Evolutionary conservation across 306 rosid genomes (phyloP).

Genomic region (Quercus robur): DNA sequence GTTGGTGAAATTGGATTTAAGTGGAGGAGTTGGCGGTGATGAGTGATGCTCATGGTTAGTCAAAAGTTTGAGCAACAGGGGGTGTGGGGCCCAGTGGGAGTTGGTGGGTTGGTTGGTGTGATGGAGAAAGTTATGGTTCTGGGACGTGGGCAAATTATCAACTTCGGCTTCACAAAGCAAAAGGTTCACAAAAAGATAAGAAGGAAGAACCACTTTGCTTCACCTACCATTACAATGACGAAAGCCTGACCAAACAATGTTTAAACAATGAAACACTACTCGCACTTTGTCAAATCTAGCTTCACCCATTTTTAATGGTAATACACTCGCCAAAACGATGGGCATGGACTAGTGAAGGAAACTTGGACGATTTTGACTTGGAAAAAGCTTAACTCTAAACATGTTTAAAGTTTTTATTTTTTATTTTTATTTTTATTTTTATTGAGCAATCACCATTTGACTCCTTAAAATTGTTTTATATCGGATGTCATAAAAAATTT

Average conservation of each 20-base stretch:
- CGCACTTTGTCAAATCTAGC: neutral
- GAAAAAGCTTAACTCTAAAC: no score
- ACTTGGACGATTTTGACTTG: no score
- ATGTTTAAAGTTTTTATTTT: no score
- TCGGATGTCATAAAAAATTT: no score
- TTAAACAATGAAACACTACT: neutral
- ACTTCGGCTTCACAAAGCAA: neutral
- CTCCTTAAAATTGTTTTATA: no score
- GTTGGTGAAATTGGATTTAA: neutral
- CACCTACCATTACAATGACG: neutral
- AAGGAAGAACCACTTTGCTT: neutral
- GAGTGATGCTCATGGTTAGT: neutral
- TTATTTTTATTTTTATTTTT: no score
- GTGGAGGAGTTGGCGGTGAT: neutral
- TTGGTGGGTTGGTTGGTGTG: slow-evolving; percentile 28
- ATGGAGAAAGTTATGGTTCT: neutral
- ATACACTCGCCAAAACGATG: neutral
- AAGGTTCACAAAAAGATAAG: neutral
- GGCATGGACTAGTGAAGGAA: no score
- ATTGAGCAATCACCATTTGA: rapidly evolving
- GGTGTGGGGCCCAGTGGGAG: slow-evolving; percentile 13
- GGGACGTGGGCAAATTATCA: neutral
- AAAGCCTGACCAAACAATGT: neutral
- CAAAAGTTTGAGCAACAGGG: neutral
- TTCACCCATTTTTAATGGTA: neutral